Conservation (phyloP, 1,284 basidiomycete species). For the Pyrrhoderma lamaoense region DNA sequence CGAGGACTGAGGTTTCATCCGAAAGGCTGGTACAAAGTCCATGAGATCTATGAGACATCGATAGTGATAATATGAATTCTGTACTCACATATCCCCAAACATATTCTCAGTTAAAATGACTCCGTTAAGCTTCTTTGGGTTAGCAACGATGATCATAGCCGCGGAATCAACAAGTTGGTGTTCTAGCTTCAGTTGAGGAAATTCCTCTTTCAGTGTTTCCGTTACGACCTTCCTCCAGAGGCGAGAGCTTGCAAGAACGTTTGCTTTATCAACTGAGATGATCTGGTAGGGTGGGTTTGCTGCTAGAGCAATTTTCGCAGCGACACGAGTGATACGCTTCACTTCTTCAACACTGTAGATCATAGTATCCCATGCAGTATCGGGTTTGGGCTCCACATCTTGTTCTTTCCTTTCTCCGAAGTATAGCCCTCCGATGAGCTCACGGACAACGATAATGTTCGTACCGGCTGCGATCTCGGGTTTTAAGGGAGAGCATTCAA, state of each 20-base stretch:
- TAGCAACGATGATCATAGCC: conserved; percentile 92
- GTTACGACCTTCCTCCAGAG: conserved; percentile 92
- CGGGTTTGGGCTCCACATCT: conserved; percentile 51
- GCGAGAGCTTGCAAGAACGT: conserved; percentile 92
- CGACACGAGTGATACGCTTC: conserved; percentile 92
- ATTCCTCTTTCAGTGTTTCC: conserved; percentile 77
- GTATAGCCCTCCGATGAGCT: conserved; percentile 91
- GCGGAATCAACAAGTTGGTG: conserved; percentile 96
- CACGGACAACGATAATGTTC: conserved; percentile 91
- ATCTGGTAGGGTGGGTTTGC: conserved; percentile 82
- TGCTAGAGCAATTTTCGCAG: conserved; percentile 85
- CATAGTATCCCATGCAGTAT: conserved; percentile 86
- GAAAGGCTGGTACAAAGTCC: conserved; percentile 56
- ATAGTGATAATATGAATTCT: neutral
- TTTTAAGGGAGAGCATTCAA: conserved; percentile 91
- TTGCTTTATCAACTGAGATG: conserved; percentile 97
- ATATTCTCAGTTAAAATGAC: conserved; percentile 92
- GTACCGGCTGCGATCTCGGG: conserved; percentile 80
- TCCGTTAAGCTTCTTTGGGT: conserved; percentile 92
- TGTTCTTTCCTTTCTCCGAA: conserved; percentile 93
- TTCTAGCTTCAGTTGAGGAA: conserved; percentile 78
- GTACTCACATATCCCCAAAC: conserved; percentile 89
- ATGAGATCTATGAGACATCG: neutral
- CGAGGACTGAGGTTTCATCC: conserved; percentile 95
- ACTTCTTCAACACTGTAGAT: conserved; percentile 90